Evolutionary conservation across 441 rosid genomes (phyloP).

Genomic region (Syzygium malaccense): DNA sequence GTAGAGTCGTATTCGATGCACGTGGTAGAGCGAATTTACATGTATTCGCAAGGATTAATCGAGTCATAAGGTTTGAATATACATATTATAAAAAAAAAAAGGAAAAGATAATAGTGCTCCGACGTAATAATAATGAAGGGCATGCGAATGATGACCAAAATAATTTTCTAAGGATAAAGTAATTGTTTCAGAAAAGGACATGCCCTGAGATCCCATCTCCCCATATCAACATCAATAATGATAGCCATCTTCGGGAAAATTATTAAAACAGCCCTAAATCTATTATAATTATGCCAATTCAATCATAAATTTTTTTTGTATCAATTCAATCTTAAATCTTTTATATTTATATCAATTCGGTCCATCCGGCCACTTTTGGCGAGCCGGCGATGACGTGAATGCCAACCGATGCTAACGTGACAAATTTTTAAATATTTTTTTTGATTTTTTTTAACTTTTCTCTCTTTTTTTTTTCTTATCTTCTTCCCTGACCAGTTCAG

Average conservation of each 20-base stretch:
- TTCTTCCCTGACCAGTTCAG: too few relatives aligned
- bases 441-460: too few relatives aligned
- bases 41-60: not conserved
- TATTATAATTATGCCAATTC: too few relatives aligned
- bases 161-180: not conserved
- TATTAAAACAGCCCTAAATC: too few relatives aligned
- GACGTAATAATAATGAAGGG: not conserved
- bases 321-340: too few relatives aligned
- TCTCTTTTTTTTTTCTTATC: too few relatives aligned
- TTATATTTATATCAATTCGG: too few relatives aligned
- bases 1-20: not conserved
- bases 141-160: not conserved
- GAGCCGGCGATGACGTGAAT: too few relatives aligned
- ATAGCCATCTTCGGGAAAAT: not conserved
- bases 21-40: accelerated
- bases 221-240: not conserved
- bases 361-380: too few relatives aligned
- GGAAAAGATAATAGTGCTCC: not conserved
- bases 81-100: not conserved
- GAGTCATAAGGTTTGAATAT: accelerated
- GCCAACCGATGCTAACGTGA: too few relatives aligned
- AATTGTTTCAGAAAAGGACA: not conserved
- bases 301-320: too few relatives aligned
- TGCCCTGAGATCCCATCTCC: not conserved
- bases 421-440: too few relatives aligned